phyloP scores from a whole-genome alignment of 352 stramenopile species.

The Phytophthora pistaciae region DNA sequence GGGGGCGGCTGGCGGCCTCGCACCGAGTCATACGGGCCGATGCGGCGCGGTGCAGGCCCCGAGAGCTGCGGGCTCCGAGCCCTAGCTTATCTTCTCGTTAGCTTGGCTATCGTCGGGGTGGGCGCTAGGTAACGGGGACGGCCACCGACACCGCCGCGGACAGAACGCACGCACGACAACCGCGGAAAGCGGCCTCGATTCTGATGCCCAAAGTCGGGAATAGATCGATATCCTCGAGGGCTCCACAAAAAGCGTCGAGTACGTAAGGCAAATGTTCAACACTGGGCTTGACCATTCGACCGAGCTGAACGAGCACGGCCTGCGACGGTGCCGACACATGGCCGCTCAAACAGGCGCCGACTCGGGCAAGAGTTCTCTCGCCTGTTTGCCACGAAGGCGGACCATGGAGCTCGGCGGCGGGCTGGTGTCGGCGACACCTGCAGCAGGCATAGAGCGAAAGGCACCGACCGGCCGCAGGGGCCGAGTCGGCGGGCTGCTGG shows the following conservation, averaged over 20 bases:
- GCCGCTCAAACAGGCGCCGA: slow-evolving; percentile 31
- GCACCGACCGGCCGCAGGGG: slow-evolving; percentile 4
- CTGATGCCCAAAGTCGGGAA: slow-evolving; percentile 12
- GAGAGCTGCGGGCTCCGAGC: slow-evolving; percentile 1
- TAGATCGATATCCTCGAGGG: background rate
- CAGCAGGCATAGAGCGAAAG: slow-evolving; percentile 14
- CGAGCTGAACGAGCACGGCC: background rate
- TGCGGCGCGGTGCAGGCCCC: background rate
- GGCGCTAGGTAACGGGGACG: slow-evolving; percentile 14
- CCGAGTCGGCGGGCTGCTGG: background rate
- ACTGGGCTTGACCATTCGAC: background rate
- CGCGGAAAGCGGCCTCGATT: background rate
- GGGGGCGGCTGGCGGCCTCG: slow-evolving; percentile 12
- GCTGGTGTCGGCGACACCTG: slow-evolving; percentile 1
- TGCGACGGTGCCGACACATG: background rate
- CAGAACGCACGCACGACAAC: slow-evolving; percentile 14
- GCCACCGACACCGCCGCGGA: background rate
- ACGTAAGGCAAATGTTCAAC: background rate
- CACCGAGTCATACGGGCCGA: slow-evolving; percentile 19
- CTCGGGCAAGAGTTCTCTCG: slow-evolving; percentile 26
- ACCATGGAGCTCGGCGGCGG: slow-evolving; percentile 6
- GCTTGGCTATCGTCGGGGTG: background rate
- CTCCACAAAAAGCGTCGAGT: background rate
- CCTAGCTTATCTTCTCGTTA: slow-evolving; percentile 2
- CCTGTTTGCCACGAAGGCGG: slow-evolving; percentile 31